Percentiles rank a stretch among this genome's conserved stretches.
These are phyloP conservation scores for Didymella segeticola DNA, from an alignment of 2,329 filamentous ascomycete genomes.

Conservation along the genomic window DNA sequence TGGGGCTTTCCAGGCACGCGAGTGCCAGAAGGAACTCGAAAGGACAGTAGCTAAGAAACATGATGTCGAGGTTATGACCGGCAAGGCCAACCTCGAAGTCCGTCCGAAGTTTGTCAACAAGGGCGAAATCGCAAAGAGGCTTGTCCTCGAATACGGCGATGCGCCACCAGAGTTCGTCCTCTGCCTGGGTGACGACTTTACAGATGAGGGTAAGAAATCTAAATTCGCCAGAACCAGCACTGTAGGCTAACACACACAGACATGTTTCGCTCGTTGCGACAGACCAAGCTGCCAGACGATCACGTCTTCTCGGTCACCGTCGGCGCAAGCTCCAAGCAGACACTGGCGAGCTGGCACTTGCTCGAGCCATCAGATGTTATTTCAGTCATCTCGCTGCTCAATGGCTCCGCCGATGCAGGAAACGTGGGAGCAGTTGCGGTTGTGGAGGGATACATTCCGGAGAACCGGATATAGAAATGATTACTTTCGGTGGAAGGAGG, in stretches of 20 bases:
- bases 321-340: conserved; percentile 89
- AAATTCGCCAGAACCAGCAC: background rate
- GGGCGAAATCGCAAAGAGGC: conserved; percentile 87
- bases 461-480: conserved; percentile 33
- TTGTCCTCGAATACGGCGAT: conserved; percentile 75
- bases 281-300: conserved; percentile 63
- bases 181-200: conserved; percentile 94
- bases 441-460: conserved; percentile 49
- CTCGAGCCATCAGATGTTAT: conserved; percentile 90
- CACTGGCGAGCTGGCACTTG: conserved; percentile 87
- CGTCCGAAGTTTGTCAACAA: conserved; percentile 98
- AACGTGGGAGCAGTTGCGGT: conserved; percentile 51
- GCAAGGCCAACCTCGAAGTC: conserved; percentile 96
- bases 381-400: conserved; percentile 64
- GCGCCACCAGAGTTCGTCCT: conserved; percentile 82
- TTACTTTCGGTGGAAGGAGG: conserved; percentile 9
- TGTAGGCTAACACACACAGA: conserved; percentile 52
- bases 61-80: conserved; percentile 95
- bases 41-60: conserved; percentile 76
- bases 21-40: conserved; percentile 84
- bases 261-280: conserved; percentile 81
- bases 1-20: conserved; percentile 77
- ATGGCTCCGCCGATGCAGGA: conserved; percentile 54
- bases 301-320: conserved; percentile 91
- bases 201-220: conserved; percentile 78